Base-by-base conservation (phyloP, 257 asterid species). In the Solanum ahanhuiri region DNA sequence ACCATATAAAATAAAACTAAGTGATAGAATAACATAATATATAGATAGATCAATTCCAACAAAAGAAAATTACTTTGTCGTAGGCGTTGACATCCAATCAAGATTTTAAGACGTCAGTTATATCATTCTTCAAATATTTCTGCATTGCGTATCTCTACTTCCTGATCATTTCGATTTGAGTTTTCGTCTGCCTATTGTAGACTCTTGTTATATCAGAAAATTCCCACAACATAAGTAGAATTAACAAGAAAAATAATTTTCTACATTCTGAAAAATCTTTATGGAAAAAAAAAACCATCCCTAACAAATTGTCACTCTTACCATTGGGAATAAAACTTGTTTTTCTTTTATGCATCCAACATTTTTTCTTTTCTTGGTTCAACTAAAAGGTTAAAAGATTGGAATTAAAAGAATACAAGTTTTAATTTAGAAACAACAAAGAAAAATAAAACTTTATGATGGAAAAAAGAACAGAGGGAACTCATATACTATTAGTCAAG, bases 241-340 rank as follows among this genome's bases (percentile, higher is more conserved):
- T 75, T 76, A 39, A 72, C 30, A 43, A 15, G 14, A n/a, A 4
- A 33, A 35, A 43, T 43, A 11, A 35, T 43, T 43, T 43, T 43
- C 51, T 43, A 43, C 51, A 43, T 43, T 3, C 51, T 43, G 2
- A 43, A 43, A 11, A 43, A 43, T 11, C 15, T 43, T 39, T 9
- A 39, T 39, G 12, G 3, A 9, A 39, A 39, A 9, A 37, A 39
- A 39, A 9, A 39, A 37, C 3, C 12, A 39, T 3, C 54, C 83
- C 17, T 45, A 10, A 30, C 28, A 9, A 45, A 84, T 34, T 81
- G 41, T 25, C 28, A 71, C 25, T 85, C 88, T 85, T 39, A 95
- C 98, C 97, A 90, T 93, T 93, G 93, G 93, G 91, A 20, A 51
- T 69, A 89, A 84, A 96, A 95, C 87, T 91, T 94, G 92, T 95